Base-by-base conservation (phyloP, 345 rosid genomes). In the Heritiera littoralis region DNA sequence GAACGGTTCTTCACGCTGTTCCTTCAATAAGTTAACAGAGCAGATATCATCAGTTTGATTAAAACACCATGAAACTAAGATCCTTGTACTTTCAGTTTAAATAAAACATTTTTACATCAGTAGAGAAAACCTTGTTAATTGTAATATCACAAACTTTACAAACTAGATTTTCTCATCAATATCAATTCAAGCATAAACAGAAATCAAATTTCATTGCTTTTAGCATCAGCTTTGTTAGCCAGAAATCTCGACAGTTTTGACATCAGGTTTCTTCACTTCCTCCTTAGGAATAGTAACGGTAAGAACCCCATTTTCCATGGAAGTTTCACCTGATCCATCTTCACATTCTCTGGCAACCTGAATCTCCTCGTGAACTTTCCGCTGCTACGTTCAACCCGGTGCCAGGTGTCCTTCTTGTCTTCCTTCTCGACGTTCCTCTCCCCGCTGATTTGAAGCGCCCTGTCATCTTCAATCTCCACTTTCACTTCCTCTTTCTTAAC, bases 271-370 rank as follows among this genome's bases (percentile, higher is more conserved):
- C 81, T 86, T 83, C 20, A 73, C 77, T 61, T 80, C 65, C 35
- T 59, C 72, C 61, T 88, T 86, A 0, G 91, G 91, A 20, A 85
- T 74, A 1, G 74, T 65, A 3, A 88, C 81, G 5, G 72, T 74
- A 11, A 88, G 87, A 46, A 88, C 88, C 15, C 91, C 89, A 23
- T 86, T 81, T 66, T 88, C 89, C 91, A 83, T 80, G 3, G 61
- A 60, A 2, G 89, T 64, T 80, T 83, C 6, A 88, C 51, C 64
- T 79, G 76, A 54, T 85, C 88, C 40, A 77, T 78, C 45, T 43
- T 43, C 8, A 43, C 45, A 43, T 43, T 43, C 45, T 43, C 45
- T 6, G 45, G 45, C 45, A 88, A 79, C 91, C 78, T 80, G 72
- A 72, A 72, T 63, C 76, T 51, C 61, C 61, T 52, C 76, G 51